phyloP scores from a whole-genome alignment of 306 rosid genomes.

The Lathyrus aphaca region DNA sequence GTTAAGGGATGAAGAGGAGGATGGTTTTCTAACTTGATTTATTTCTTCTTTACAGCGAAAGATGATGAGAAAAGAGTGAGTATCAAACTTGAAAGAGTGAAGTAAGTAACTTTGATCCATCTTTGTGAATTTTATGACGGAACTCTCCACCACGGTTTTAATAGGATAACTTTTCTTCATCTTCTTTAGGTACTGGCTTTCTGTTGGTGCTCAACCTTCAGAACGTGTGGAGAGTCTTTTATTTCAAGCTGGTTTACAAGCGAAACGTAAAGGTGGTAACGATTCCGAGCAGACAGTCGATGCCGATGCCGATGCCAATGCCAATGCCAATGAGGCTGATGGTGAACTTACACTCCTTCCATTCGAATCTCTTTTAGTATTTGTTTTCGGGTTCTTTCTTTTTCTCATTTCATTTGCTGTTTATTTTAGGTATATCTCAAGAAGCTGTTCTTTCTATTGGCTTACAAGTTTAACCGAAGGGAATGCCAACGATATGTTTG shows the following conservation, averaged over 20 bases:
- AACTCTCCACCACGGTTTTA: conserved; percentile 3
- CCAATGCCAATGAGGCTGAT: conserved; percentile 35
- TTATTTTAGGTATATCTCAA: conserved; percentile 45
- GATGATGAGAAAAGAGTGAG: conserved; percentile 78
- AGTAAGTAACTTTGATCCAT: conserved; percentile 58
- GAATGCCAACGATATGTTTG: conserved; percentile 20
- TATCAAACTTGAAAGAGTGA: conserved; percentile 75
- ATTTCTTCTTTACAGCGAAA: conserved; percentile 60
- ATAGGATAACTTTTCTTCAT: not conserved
- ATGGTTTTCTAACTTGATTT: conserved; percentile 35
- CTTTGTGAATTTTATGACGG: conserved; percentile 17
- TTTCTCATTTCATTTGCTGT: conserved; percentile 34
- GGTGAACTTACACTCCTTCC: conserved; percentile 39
- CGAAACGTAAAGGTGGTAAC: conserved; percentile 66
- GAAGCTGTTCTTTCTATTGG: conserved; percentile 52
- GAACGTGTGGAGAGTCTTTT: conserved; percentile 73
- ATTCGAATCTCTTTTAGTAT: conserved; percentile 16
- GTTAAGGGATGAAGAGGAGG: conserved; percentile 16
- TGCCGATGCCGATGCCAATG: not conserved
- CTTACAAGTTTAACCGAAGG: conserved; percentile 46
- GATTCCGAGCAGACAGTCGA: conserved; percentile 41
- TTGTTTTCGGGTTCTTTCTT: not conserved
- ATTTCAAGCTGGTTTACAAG: conserved; percentile 62
- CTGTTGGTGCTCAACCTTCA: conserved; percentile 96
- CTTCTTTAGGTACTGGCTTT: conserved; percentile 80